Percentiles rank a stretch among this genome's conserved stretches.
phyloP scores from a whole-genome alignment of 768 basidiomycete genomes.

The Cantharellus anzutake region DNA sequence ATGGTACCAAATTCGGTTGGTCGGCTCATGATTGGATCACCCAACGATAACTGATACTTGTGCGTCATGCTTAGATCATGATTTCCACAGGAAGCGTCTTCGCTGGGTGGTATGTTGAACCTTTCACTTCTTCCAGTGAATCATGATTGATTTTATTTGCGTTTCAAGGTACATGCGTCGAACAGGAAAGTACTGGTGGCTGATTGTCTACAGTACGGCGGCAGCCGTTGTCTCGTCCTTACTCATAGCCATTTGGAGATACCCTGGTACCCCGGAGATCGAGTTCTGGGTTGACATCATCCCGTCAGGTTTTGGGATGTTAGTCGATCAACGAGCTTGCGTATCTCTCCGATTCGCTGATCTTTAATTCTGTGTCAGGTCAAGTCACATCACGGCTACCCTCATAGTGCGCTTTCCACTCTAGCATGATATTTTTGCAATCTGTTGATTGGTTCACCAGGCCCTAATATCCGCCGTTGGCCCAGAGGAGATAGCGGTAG shows the following conservation, averaged over 20 bases:
- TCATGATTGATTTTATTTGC: conserved; percentile 7
- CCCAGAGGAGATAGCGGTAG: conserved; percentile 69
- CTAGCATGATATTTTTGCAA: not conserved
- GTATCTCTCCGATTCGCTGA: not conserved
- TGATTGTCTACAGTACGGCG: conserved; percentile 40
- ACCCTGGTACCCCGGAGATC: conserved; percentile 30
- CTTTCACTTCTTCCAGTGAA: not conserved
- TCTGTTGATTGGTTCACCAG: conserved; percentile 23
- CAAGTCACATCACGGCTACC: conserved; percentile 69
- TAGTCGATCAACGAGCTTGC: not conserved
- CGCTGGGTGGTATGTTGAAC: conserved; percentile 65
- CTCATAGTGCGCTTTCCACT: conserved; percentile 34
- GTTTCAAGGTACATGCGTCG: conserved; percentile 54
- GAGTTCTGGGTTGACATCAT: conserved; percentile 64
- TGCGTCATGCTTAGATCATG: too few relatives aligned
- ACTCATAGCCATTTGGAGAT: conserved; percentile 48
- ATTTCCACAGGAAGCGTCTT: conserved; percentile 71
- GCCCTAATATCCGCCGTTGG: conserved; percentile 74
- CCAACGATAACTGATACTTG: too few relatives aligned
- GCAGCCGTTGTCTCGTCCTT: conserved; percentile 32
- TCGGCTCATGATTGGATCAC: too few relatives aligned
- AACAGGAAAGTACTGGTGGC: conserved; percentile 68
- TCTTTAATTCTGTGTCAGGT: conserved; percentile 20
- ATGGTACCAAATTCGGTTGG: conserved; percentile 78
- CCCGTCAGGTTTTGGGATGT: conserved; percentile 58